Percentiles rank a stretch among this genome's conserved stretches.
phyloP scores from a whole-genome alignment of 768 basidiomycete species.

The Suillus brevipes region DNA sequence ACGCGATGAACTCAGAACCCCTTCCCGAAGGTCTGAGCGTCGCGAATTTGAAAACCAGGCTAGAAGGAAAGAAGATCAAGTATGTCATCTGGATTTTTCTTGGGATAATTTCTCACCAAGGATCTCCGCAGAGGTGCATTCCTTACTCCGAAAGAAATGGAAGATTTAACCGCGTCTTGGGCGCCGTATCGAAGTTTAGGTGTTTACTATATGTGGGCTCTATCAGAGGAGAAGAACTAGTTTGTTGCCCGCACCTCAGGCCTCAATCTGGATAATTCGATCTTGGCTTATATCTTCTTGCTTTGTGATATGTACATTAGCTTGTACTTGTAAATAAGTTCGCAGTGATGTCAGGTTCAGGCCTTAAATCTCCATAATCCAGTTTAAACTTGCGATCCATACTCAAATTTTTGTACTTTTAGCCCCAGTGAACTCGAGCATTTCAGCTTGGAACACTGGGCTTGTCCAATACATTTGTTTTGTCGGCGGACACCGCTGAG shows the following conservation, averaged over 20 bases:
- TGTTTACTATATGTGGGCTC: conserved; percentile 90
- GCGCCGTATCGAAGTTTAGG: conserved; percentile 81
- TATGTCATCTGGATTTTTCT: conserved; percentile 34
- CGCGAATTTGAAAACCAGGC: conserved; percentile 54
- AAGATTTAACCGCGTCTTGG: conserved; percentile 73
- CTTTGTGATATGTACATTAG: neutral
- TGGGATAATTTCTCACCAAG: conserved; percentile 13
- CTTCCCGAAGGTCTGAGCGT: conserved; percentile 64
- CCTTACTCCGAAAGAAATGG: conserved; percentile 82
- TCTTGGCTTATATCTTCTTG: neutral
- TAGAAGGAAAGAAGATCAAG: conserved; percentile 74
- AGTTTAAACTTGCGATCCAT: neutral
- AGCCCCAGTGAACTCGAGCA: too few species aligned
- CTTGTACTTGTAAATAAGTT: neutral
- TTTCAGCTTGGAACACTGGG: too few species aligned
- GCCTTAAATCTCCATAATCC: neutral
- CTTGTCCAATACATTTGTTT: neutral
- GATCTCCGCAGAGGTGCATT: conserved; percentile 56
- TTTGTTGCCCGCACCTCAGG: neutral
- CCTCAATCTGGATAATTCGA: neutral
- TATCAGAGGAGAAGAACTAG: conserved; percentile 44
- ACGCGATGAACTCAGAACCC: conserved; percentile 31
- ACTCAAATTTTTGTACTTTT: too few species aligned
- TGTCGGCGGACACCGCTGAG: too few species aligned
- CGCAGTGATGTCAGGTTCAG: neutral